Conservation (phyloP, 306 rosid species). For the Hippophae rhamnoides region DNA sequence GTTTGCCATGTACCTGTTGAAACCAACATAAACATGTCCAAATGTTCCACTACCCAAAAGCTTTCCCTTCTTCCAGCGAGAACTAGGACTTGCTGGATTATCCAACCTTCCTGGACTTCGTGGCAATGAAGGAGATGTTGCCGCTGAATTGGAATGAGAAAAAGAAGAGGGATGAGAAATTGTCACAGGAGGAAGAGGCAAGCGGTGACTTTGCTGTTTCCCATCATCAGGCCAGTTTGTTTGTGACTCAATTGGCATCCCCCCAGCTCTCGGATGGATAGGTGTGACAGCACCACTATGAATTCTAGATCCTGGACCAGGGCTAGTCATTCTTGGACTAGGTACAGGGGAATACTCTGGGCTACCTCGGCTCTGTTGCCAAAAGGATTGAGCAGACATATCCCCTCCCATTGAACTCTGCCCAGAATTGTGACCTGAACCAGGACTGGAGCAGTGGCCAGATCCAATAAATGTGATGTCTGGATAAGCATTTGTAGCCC, state of each 20-base stretch:
- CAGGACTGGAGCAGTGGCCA: slow-evolving; percentile 96
- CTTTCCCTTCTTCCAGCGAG: slow-evolving; percentile 97
- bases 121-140: slow-evolving; percentile 95
- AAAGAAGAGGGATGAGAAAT: slow-evolving; percentile 51
- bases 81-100: slow-evolving; percentile 72
- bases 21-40: slow-evolving; percentile 95
- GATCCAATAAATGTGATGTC: slow-evolving; percentile 59
- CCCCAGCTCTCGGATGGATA: slow-evolving; percentile 83
- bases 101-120: slow-evolving; percentile 98
- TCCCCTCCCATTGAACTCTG: slow-evolving; percentile 99
- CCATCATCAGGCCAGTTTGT: slow-evolving; percentile 71
- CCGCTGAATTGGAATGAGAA: slow-evolving; percentile 89
- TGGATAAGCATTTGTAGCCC: slow-evolving; percentile 42
- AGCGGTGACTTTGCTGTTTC: slow-evolving; percentile 83
- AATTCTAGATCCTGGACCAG: slow-evolving; percentile 94
- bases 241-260: slow-evolving; percentile 56
- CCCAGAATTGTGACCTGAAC: slow-evolving; percentile 97
- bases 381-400: slow-evolving; percentile 59
- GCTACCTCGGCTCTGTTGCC: slow-evolving; percentile 62
- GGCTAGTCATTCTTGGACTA: slow-evolving; percentile 59
- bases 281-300: slow-evolving; percentile 99
- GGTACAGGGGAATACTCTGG: slow-evolving; percentile 61
- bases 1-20: slow-evolving; percentile 52
- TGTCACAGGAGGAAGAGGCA: slow-evolving; percentile 89
- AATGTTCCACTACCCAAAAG: slow-evolving; percentile 91